phyloP scores from a whole-genome alignment of 768 basidiomycete genomes.

The Phylloporus rhodoxanthus region DNA sequence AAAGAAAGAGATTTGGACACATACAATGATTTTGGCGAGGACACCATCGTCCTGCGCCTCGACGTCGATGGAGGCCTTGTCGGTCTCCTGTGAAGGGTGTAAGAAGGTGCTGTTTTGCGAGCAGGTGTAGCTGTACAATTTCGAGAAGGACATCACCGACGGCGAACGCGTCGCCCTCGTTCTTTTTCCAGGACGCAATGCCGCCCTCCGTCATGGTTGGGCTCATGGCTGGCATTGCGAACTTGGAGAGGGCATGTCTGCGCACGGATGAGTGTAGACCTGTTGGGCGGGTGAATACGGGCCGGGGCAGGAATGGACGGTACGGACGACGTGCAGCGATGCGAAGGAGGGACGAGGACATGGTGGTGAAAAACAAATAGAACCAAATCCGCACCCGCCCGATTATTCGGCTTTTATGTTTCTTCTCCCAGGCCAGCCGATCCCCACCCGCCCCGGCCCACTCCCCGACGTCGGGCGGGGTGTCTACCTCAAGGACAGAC shows the following conservation, averaged over 20 bases:
- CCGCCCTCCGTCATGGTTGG: conserved; percentile 99
- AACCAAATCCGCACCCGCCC: conserved; percentile 23
- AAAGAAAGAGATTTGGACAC: conserved; percentile 23
- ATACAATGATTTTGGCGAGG: conserved; percentile 92
- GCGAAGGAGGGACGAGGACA: conserved; percentile 63
- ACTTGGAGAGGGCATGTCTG: conserved; percentile 74
- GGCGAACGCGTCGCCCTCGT: conserved; percentile 86
- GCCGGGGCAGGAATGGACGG: background rate
- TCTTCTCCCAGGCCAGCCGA: conserved; percentile 76
- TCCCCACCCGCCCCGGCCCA: conserved; percentile 51
- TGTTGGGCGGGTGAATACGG: conserved; percentile 28
- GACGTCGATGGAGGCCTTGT: conserved; percentile 99
- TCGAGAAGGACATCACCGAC: conserved; percentile 94
- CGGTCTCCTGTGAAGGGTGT: conserved; percentile 72
- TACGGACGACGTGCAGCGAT: conserved; percentile 59
- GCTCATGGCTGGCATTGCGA: conserved; percentile 98
- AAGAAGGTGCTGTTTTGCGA: conserved; percentile 2
- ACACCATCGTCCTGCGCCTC: conserved; percentile 98
- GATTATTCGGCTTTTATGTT: conserved; percentile 9
- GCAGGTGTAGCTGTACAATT: conserved; percentile 54
- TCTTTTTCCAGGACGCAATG: conserved; percentile 95
- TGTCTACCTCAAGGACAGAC: conserved; percentile 57
- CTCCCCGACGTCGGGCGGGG: conserved; percentile 58
- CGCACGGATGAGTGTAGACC: conserved; percentile 80
- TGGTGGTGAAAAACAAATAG: conserved; percentile 30